These are phyloP conservation scores for Kodamaea leandrae DNA, from an alignment of 805 yeast species.

Conservation along the genomic window DNA sequence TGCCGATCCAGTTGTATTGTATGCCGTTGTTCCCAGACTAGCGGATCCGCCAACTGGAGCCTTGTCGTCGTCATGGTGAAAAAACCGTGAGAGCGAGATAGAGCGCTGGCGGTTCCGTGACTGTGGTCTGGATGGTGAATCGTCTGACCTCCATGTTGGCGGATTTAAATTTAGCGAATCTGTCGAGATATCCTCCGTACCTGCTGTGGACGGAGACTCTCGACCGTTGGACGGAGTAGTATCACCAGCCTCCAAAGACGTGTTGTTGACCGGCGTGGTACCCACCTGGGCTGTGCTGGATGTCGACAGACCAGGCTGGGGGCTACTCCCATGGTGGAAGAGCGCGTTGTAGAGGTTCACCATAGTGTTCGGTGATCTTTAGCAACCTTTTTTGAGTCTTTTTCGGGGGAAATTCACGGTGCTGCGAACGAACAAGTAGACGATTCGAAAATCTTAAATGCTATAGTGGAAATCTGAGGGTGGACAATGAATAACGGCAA, in stretches of 20 bases:
- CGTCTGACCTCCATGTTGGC: constrained; percentile 13
- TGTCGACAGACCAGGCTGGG: neutral
- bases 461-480: too few relatives aligned
- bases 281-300: neutral
- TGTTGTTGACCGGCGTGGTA: too few relatives aligned
- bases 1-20: constrained; percentile 6
- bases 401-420: too few relatives aligned
- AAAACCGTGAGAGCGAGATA: constrained; percentile 26
- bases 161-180: constrained; percentile 3
- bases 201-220: neutral
- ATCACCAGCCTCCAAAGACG: too few relatives aligned
- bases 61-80: constrained; percentile 23
- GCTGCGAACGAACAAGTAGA: neutral
- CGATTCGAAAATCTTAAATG: neutral
- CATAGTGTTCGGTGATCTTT: constrained; percentile 2
- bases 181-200: neutral
- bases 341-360: constrained; percentile 11
- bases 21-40: neutral
- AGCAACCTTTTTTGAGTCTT: constrained; percentile 6
- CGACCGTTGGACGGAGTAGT: neutral
- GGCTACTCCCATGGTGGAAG: constrained; percentile 9
- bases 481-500: too few relatives aligned
- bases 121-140: constrained; percentile 8
- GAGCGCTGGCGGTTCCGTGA: constrained; percentile 19
- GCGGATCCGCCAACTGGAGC: neutral